These are phyloP conservation scores for Candida insectorum DNA, from an alignment of 805 yeast species.

Conservation along the genomic window DNA sequence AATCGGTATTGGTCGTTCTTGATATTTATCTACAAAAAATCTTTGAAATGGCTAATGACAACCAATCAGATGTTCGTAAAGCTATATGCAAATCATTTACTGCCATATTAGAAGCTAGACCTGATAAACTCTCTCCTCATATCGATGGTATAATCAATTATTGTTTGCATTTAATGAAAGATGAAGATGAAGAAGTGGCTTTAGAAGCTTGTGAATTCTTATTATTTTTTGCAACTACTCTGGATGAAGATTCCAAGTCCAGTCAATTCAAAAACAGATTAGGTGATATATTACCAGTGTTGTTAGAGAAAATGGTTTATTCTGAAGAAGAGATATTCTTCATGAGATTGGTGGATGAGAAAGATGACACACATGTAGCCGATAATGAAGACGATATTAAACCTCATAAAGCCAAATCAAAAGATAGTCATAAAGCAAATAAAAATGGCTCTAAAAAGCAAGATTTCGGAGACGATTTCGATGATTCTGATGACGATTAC, in stretches of 20 bases:
- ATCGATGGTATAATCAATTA: constrained; percentile 82
- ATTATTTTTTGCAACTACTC: constrained; percentile 67
- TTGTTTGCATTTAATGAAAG: constrained; percentile 73
- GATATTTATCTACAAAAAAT: constrained; percentile 64
- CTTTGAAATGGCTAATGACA: constrained; percentile 66
- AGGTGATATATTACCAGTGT: constrained; percentile 65
- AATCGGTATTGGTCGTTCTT: constrained; percentile 56
- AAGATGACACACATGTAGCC: constrained; percentile 71
- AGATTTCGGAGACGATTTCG: constrained; percentile 18
- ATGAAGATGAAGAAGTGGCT: constrained; percentile 67
- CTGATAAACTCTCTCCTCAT: constrained; percentile 78
- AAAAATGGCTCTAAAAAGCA: constrained; percentile 8
- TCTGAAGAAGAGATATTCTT: constrained; percentile 74
- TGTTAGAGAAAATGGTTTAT: constrained; percentile 81
- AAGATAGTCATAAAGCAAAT: constrained; percentile 33
- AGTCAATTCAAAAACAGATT: constrained; percentile 54
- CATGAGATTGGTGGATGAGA: constrained; percentile 61
- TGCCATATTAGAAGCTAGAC: constrained; percentile 66
- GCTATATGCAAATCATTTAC: constrained; percentile 78
- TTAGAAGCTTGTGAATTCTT: constrained; percentile 93
- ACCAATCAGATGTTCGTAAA: constrained; percentile 57
- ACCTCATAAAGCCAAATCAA: constrained; percentile 73
- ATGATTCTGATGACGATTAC: constrained; percentile 21
- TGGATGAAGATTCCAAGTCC: constrained; percentile 38
- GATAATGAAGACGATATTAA: constrained; percentile 86